Evolutionary conservation across 495 filamentous ascomycete species (phyloP), one percentile per base, ranked within the genome.

Genomic region (Daldinia decipiens): DNA sequence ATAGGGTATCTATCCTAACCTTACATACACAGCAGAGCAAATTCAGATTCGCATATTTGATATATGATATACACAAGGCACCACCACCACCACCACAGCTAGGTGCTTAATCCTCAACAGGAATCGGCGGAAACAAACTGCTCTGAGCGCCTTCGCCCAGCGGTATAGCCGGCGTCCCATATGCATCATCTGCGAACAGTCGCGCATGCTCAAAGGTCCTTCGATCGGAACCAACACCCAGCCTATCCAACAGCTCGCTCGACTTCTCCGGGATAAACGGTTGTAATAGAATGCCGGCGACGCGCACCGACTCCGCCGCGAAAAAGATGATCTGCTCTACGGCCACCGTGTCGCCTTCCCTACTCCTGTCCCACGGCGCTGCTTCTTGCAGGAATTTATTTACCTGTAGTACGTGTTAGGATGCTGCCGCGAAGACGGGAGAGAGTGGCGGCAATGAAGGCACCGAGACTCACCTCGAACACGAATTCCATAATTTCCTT

Each of bases 211-310:
- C 76, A 75, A 90, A 83, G 65, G 83, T 79, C 64, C 91, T 83
- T 71, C 84, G 83, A 47, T 87, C 85, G 13, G 75, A 73, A n/a
- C 82, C 80, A 17, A 98, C 93, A 9, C 91, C 89, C 4, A 99
- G 81, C 72, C 87, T 85, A 74, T 97, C 92, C 11, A 98, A 84
- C 51, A 98, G 74, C 71, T 89, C 83, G 36, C 80, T 77, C 51
- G 92, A 84, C 78, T 95, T 97, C n/a, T 79, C 83, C 3, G 95
- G 95, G 85, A 98, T 94, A 74, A 91, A 94, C 3, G 95, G 94
- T 78, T 97, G 95, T 31, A 99, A 81, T 38, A 98, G 81, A 61
- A 98, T 97, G 8, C 90, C 93, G 3, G 82, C 79, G 36, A 98
- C 86, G 21, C 95, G 90, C 45, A 98, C 76, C n/a, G 89, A 86